A percentile compares a stretch with the other conserved stretches of the same genome.
phyloP scores from a whole-genome alignment of 306 rosid species.

The Sphenostylis stenocarpa region DNA sequence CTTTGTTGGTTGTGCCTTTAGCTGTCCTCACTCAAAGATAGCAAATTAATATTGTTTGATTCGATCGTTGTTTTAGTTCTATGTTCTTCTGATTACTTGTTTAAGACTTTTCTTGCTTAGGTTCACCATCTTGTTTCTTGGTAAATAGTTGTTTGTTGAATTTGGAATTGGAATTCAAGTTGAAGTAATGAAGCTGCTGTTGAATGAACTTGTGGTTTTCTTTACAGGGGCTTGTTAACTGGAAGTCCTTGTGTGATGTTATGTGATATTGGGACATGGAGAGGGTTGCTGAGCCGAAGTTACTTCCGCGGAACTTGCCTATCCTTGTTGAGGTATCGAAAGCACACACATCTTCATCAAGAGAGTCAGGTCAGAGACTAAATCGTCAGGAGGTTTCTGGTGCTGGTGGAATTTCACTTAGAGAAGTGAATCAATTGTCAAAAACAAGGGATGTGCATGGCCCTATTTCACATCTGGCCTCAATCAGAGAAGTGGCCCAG shows the following conservation, averaged over 20 bases:
- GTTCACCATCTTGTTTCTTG: slow-evolving; percentile 22
- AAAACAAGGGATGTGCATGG: slow-evolving; percentile 46
- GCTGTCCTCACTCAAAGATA: not conserved
- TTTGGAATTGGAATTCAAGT: slow-evolving; percentile 15
- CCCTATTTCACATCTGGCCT: slow-evolving; percentile 41
- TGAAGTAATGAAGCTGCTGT: slow-evolving; percentile 5
- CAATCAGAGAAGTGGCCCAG: slow-evolving; percentile 59
- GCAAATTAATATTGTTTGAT: slow-evolving; percentile 16
- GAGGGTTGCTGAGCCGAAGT: slow-evolving; percentile 72
- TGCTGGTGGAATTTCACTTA: slow-evolving; percentile 34
- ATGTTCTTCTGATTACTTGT: not conserved
- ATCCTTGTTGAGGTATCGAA: slow-evolving; percentile 48
- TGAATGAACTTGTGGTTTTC: slow-evolving; percentile 28
- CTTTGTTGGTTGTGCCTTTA: slow-evolving; percentile 12
- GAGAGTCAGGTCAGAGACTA: slow-evolving; percentile 40
- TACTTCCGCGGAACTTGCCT: slow-evolving; percentile 53
- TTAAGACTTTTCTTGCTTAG: not conserved
- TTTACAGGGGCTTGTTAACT: slow-evolving; percentile 52
- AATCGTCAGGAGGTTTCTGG: slow-evolving; percentile 42
- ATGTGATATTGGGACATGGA: slow-evolving; percentile 58
- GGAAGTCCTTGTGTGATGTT: slow-evolving; percentile 46
- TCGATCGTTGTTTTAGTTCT: not conserved
- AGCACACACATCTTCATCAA: slow-evolving; percentile 30
- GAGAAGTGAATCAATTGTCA: slow-evolving; percentile 53
- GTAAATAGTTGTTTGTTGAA: not conserved